Evolutionary conservation across 345 rosid species (phyloP), one percentile per base, ranked within the genome.

Genomic region (Pugionium dolabratum): DNA sequence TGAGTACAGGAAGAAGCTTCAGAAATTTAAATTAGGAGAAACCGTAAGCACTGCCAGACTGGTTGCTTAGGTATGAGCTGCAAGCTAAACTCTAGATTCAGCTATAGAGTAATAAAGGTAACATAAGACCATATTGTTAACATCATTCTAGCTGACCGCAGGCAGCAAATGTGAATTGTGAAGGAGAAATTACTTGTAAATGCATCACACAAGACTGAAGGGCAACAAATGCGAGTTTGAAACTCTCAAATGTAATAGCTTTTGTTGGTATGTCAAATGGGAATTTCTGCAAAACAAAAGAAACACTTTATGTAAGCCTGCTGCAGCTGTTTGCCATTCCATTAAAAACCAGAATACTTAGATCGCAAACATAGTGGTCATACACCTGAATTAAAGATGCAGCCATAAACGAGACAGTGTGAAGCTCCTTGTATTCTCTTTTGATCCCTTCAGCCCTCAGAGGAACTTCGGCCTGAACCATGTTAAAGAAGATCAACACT

Each of bases 331-430:
- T 45, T 37, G 18, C 7, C 32, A 65, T 59, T 73, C 56, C 49
- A 29, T 35, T 35, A 27, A 3, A 71, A 55, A 29, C 44, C 0
- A 4, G 43, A 34, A 25, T n/a, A 18, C 36, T 26, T 31, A 63
- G 51, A 41, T 28, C 11, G 50, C 36, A 64, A 41, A 73, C 10
- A 45, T 6, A 54, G 25, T 60, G 30, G 25, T 41, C 34, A 55
- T 56, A 33, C 26, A 90, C 96, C 98, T 90, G 97, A 87, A 93
- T 90, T 68, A 93, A 79, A 62, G 98, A 93, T 59, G 96, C 98
- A 68, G 96, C 97, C 98, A 90, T 93, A 79, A 93, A 93, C 98
- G 96, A 93, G 66, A 93, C 94, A 39, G 97, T 90, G 78, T 90
- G 97, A 18, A 93, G 97, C 83, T 93, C 98, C 61, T 82, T 75